A percentile compares a stretch with the other conserved stretches of the same genome.
phyloP scores from a whole-genome alignment of 805 yeast genomes.

The Saccharomyces jurei region DNA sequence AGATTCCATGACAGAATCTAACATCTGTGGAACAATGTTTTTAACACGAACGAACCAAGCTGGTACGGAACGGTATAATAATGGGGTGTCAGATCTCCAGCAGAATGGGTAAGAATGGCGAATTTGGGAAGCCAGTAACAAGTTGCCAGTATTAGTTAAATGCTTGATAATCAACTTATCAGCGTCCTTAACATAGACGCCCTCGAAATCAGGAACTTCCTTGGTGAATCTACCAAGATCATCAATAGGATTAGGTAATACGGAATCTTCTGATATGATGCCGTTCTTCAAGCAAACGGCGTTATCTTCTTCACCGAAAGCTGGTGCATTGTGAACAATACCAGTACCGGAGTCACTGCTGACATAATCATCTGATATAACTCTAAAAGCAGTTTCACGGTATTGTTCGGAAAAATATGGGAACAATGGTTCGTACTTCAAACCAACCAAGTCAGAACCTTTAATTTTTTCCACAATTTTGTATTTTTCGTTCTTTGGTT shows the following conservation, averaged over 20 bases:
- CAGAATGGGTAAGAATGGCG: slow-evolving; percentile 98
- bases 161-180: slow-evolving; percentile 83
- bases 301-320: slow-evolving; percentile 98
- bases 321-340: slow-evolving; percentile 96
- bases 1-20: slow-evolving; percentile 74
- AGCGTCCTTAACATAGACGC: slow-evolving; percentile 90
- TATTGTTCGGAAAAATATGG: slow-evolving; percentile 70
- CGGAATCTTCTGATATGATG: slow-evolving; percentile 55
- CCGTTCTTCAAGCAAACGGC: slow-evolving; percentile 70
- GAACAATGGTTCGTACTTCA: slow-evolving; percentile 75
- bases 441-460: slow-evolving; percentile 76
- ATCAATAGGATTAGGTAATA: slow-evolving; percentile 92
- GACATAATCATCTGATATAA: slow-evolving; percentile 76
- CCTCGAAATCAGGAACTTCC: slow-evolving; percentile 68
- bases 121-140: slow-evolving; percentile 72
- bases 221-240: slow-evolving; percentile 79
- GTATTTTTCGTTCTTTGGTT: slow-evolving; percentile 84
- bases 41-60: slow-evolving; percentile 95
- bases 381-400: slow-evolving; percentile 73
- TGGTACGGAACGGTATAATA: slow-evolving; percentile 92
- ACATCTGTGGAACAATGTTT: slow-evolving; percentile 82
- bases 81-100: slow-evolving; percentile 99
- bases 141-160: slow-evolving; percentile 67
- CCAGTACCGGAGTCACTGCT: slow-evolving; percentile 97
- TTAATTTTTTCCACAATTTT: slow-evolving; percentile 70